Evolutionary conservation across 495 filamentous ascomycete genomes (phyloP).

Genomic region (Podospora tetraspora): DNA sequence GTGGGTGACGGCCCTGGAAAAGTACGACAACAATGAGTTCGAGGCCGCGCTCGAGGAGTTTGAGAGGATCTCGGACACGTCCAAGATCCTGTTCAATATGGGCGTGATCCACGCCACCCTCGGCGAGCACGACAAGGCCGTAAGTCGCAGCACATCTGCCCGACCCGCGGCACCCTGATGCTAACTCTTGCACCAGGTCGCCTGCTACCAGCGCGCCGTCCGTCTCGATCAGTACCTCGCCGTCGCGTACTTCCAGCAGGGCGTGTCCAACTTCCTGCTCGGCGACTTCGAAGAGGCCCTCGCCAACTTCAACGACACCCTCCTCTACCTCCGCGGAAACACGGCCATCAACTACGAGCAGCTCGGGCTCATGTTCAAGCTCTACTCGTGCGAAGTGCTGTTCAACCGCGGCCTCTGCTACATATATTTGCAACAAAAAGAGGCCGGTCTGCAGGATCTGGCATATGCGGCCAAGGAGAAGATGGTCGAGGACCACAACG

Average conservation of each 20-base stretch:
- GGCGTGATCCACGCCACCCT: constrained; percentile 96
- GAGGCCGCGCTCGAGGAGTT: constrained; percentile 79
- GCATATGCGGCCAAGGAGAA: constrained; percentile 93
- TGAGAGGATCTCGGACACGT: constrained; percentile 84
- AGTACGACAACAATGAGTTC: constrained; percentile 96
- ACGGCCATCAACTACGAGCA: constrained; percentile 98
- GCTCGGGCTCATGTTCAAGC: constrained; percentile 88
- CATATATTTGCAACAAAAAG: constrained; percentile 90
- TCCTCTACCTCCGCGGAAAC: constrained; percentile 92
- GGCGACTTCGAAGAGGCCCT: constrained; percentile 97
- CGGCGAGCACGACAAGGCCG: constrained; percentile 93
- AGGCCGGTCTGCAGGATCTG: constrained; percentile 84
- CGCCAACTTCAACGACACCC: constrained; percentile 97
- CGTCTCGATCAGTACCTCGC: constrained; percentile 89
- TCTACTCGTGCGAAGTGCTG: constrained; percentile 95
- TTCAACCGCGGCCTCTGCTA: constrained; percentile 98
- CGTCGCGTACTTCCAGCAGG: constrained; percentile 97
- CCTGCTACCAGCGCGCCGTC: constrained; percentile 89
- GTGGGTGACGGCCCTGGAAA: constrained; percentile 86
- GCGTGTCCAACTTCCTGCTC: constrained; percentile 95
- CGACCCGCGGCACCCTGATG: neutral
- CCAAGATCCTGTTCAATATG: constrained; percentile 98
- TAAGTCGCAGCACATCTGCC: constrained; percentile 48
- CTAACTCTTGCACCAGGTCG: constrained; percentile 57
- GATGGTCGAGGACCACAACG: constrained; percentile 87